Base-by-base conservation (phyloP, 2,329 filamentous ascomycete genomes). In the Cytospora schulzeri region DNA sequence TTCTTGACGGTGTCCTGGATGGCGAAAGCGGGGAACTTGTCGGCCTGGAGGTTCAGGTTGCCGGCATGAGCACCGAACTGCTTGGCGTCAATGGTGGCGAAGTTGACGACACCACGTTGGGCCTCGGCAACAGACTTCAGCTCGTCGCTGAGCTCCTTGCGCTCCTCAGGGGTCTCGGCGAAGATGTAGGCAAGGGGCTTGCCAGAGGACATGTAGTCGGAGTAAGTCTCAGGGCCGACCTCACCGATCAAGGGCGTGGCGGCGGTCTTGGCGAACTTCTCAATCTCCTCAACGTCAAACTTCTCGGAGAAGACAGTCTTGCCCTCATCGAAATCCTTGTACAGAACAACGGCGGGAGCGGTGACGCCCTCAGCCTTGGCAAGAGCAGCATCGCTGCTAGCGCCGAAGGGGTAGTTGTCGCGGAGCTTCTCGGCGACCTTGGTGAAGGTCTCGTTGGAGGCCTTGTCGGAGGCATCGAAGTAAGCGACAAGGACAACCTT, bases 141-240 rank as follows among this genome's bases (percentile, higher is more conserved):
- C 68, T 87, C 82, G 69, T 90, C 86, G 71, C 89, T 83, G 70
- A 97, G 88, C 74, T 88, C 82, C 75, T 90, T 86, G 73, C 95
- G 93, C 86, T 97, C 93, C 81, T 98, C 94, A 31, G 86, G 77
- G 54, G 91, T 93, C 83, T 97, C 93, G 69, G 94, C 89, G 80
- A 99, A 98, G 81, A 99, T 96, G 83, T 98, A 99, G 69, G 93
- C 95, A 68, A 99, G 89, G 67, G 95, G 95, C 71, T 98, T 85
- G 70, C 92, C 93, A 71, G 94, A 87, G 62, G 89, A 88, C 91
- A 98, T 99, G 86, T 99, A 99, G 75, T 85, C 88, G 67, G 91
- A 85, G 83, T 99, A 99, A 69, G 95, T 99, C 79, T 98, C 95
- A 68, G 95, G 95, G 73, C 94, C 94, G 72, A 99, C 91, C 83